Evolutionary conservation across 345 rosid genomes (phyloP).

Genomic region (Luvunga scandens): DNA sequence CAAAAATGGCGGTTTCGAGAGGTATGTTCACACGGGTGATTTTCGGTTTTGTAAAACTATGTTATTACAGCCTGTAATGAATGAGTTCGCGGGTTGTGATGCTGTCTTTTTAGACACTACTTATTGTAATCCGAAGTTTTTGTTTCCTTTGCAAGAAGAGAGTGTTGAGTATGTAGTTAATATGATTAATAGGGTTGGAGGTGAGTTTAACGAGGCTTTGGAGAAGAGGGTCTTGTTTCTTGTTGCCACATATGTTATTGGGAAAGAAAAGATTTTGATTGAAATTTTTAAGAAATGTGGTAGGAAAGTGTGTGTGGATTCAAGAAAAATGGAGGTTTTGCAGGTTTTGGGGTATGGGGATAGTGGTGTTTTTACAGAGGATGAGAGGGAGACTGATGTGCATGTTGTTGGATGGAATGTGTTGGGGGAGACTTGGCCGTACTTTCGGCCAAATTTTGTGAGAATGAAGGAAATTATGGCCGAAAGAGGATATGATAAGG

Average conservation of each 20-base stretch:
- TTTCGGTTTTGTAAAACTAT: slow-evolving; percentile 60
- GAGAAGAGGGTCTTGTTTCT: slow-evolving; percentile 65
- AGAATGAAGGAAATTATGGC: slow-evolving; percentile 78
- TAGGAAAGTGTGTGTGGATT: slow-evolving; percentile 60
- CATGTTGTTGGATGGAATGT: slow-evolving; percentile 97
- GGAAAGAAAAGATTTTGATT: slow-evolving; percentile 78
- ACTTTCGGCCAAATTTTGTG: slow-evolving; percentile 74
- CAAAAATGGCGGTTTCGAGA: slow-evolving; percentile 28
- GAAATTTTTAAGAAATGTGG: slow-evolving; percentile 64
- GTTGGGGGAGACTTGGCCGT: slow-evolving; percentile 92
- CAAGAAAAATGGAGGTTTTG: slow-evolving; percentile 67
- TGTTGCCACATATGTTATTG: slow-evolving; percentile 84
- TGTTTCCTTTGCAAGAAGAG: slow-evolving; percentile 74
- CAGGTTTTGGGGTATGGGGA: slow-evolving; percentile 54
- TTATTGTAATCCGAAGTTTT: slow-evolving; percentile 76
- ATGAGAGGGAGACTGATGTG: slow-evolving; percentile 58
- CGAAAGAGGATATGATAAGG: slow-evolving; percentile 71
- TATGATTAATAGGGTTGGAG: slow-evolving; percentile 52
- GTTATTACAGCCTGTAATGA: slow-evolving; percentile 45
- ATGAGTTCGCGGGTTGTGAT: slow-evolving; percentile 62
- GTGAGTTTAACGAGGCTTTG: slow-evolving; percentile 17
- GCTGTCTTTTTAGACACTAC: slow-evolving; percentile 79
- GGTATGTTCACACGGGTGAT: slow-evolving; percentile 87
- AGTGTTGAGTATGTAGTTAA: slow-evolving; percentile 61
- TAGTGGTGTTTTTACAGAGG: slow-evolving; percentile 55